Conservation (phyloP, 2,329 filamentous ascomycete species). For the Rhynchosporium secalis region DNA sequence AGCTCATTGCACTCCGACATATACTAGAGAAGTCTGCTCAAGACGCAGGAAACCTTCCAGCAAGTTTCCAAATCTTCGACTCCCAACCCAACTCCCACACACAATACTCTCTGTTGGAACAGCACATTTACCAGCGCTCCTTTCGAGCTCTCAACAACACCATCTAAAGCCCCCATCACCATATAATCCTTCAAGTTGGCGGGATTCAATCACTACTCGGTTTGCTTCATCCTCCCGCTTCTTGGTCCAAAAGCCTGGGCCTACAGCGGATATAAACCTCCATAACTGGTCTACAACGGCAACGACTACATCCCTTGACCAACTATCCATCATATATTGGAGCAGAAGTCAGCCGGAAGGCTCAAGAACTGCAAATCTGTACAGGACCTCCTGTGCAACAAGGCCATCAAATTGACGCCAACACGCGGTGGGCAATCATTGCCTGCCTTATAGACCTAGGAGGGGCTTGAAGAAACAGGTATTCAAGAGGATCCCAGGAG, state of each 20-base stretch:
- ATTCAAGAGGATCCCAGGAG: not conserved
- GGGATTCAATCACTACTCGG: slow-evolving; percentile 71
- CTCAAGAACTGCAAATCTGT: slow-evolving; percentile 30
- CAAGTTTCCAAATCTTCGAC: no score
- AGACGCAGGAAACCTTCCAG: not conserved
- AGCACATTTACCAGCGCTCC: not conserved
- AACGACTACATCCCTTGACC: slow-evolving; percentile 20
- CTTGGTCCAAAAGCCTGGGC: slow-evolving; percentile 91
- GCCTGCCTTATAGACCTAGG: slow-evolving; percentile 44
- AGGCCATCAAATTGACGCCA: slow-evolving; percentile 52
- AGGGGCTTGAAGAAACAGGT: slow-evolving; percentile 22
- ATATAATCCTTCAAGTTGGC: slow-evolving; percentile 79
- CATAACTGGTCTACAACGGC: slow-evolving; percentile 68
- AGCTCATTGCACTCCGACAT: not conserved
- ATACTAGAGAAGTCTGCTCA: not conserved
- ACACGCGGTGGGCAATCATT: slow-evolving; percentile 54
- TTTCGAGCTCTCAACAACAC: not conserved
- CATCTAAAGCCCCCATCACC: slow-evolving; percentile 4
- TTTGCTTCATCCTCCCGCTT: slow-evolving; percentile 82
- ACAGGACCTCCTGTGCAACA: slow-evolving; percentile 41
- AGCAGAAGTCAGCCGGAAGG: slow-evolving; percentile 28
- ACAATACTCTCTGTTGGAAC: not conserved
- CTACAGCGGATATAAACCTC: slow-evolving; percentile 94
- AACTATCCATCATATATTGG: slow-evolving; percentile 17
- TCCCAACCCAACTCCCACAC: not conserved